A percentile compares a stretch with the other conserved stretches of the same genome.
These are phyloP conservation scores for Gossypium gossypioides DNA, from an alignment of 441 rosid species.

Conservation along the genomic window DNA sequence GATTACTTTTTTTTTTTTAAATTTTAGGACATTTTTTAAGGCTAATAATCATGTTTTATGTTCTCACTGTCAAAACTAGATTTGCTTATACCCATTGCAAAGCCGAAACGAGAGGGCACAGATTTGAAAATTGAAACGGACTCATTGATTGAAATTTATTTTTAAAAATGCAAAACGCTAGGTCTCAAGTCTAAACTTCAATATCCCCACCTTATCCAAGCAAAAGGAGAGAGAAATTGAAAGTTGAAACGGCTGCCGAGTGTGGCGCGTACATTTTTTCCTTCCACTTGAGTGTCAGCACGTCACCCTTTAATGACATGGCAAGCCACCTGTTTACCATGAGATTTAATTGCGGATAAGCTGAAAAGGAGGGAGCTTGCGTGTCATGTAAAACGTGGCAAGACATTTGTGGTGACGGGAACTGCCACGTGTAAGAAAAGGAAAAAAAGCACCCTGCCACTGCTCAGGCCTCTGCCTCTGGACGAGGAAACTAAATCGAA, in stretches of 20 bases:
- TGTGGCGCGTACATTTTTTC: neutral
- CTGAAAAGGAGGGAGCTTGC: slow-evolving; percentile 15
- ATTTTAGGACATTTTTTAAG: neutral
- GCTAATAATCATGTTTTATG: neutral
- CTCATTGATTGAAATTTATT: neutral
- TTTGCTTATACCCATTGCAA: neutral
- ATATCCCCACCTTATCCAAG: slow-evolving; percentile 15
- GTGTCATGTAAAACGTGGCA: slow-evolving; percentile 27
- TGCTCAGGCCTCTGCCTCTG: neutral
- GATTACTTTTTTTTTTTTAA: neutral
- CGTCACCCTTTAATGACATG: slow-evolving; percentile 16
- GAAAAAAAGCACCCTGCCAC: neutral
- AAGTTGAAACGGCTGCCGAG: neutral
- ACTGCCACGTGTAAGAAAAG: slow-evolving; percentile 19
- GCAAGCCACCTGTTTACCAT: slow-evolving; percentile 15
- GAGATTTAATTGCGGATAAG: slow-evolving; percentile 27
- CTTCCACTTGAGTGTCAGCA: neutral
- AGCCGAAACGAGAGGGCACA: neutral
- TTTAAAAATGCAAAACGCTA: neutral
- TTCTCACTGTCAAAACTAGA: too few species aligned
- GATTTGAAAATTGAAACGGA: neutral
- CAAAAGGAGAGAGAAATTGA: too few species aligned
- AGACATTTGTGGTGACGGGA: neutral
- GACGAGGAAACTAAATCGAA: slow-evolving; percentile 25
- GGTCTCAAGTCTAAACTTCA: neutral